phyloP scores from a whole-genome alignment of 257 asterid species.

The Scutellaria baicalensis region DNA sequence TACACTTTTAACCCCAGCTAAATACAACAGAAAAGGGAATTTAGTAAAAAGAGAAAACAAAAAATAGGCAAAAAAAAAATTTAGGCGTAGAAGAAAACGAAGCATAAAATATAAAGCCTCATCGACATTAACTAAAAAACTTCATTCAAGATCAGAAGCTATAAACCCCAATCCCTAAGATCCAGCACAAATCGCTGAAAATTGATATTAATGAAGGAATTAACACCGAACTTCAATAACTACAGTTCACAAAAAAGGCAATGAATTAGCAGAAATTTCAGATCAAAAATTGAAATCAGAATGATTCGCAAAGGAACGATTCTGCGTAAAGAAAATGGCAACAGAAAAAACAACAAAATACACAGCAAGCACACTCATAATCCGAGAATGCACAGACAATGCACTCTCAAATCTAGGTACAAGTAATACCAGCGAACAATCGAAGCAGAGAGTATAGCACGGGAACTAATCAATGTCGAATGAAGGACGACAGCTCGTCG shows the following conservation, averaged over 20 bases:
- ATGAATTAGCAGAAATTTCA: not conserved
- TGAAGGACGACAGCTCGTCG: not conserved
- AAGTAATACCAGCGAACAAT: not conserved
- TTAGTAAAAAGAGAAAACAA: not conserved
- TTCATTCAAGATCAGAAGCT: constrained; percentile 16
- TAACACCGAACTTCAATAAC: constrained; percentile 8
- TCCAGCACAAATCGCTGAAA: constrained; percentile 20
- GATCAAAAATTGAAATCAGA: constrained; percentile 15
- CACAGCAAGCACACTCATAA: constrained; percentile 4
- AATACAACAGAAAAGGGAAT: not conserved
- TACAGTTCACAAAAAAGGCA: constrained; percentile 9
- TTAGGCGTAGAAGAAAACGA: not conserved
- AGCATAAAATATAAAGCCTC: constrained; percentile 4
- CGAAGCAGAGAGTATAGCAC: constrained; percentile 10
- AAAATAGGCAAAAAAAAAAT: not conserved
- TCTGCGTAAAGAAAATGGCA: constrained; percentile 3
- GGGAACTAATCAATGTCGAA: constrained; percentile 6
- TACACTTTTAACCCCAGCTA: not conserved
- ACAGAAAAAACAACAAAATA: constrained; percentile 3
- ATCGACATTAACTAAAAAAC: not conserved
- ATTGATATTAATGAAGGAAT: not conserved
- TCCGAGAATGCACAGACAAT: not conserved
- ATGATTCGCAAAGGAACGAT: not conserved
- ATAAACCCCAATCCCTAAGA: constrained; percentile 29
- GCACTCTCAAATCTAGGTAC: not conserved